Conservation (phyloP, 2,329 filamentous ascomycete genomes). For the Fusarium sp. region DNA sequence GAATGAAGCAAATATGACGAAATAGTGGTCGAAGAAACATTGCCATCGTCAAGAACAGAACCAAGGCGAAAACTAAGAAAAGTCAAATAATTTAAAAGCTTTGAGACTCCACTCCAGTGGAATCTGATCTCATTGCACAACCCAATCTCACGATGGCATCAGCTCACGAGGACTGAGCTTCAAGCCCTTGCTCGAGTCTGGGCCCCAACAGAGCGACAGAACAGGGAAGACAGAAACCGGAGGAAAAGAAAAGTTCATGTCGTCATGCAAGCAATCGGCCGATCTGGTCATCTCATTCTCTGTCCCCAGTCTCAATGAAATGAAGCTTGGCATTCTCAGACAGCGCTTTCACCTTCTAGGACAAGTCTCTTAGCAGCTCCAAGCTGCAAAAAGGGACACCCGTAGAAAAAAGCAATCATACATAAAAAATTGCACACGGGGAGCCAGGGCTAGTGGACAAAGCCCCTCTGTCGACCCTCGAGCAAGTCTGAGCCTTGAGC, state of each 20-base stretch:
- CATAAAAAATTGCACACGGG: constrained; percentile 12
- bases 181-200: constrained; percentile 11
- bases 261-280: constrained; percentile 39
- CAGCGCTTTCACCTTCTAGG: constrained; percentile 25
- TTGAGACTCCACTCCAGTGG: constrained; percentile 24
- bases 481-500: constrained; percentile 3
- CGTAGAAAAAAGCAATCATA: constrained; percentile 11
- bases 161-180: constrained; percentile 27
- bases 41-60: constrained; percentile 1
- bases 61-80: background rate
- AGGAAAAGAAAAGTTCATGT: constrained; percentile 20
- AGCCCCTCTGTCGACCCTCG: constrained; percentile 6
- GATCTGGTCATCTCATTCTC: constrained; percentile 32
- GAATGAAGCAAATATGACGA: constrained; percentile 7
- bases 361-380: constrained; percentile 22
- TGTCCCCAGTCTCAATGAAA: constrained; percentile 16
- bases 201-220: background rate
- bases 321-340: constrained; percentile 37
- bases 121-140: constrained; percentile 34
- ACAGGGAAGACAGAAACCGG: background rate
- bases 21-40: background rate
- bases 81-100: background rate
- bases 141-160: constrained; percentile 43
- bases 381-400: background rate
- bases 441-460: constrained; percentile 8